Evolutionary conservation across 2,329 filamentous ascomycete genomes (phyloP), one percentile per base, ranked within the genome.

Genomic region (Colletotrichum gloeosporioides): DNA sequence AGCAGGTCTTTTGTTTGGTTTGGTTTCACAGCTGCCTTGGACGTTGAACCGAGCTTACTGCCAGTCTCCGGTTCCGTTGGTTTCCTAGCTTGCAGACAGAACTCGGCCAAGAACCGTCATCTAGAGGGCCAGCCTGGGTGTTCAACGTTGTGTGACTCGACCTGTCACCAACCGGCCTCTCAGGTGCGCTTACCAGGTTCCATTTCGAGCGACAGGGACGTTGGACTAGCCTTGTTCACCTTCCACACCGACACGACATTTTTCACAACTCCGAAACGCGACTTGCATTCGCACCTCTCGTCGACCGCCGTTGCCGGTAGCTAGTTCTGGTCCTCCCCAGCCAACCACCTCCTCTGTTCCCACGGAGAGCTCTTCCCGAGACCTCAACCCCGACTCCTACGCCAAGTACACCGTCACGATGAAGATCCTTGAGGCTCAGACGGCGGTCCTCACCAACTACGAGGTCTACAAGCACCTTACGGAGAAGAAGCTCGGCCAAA

Each of bases 401-500:
- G 32, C 44, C 72, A 69, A 71, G 57, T 69, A 63, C 44, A 16
- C 53, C 25, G 27, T 66, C 80, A 83, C 44, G 25, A 93, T 93
- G 92, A 93, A 95, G 89, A 91, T 96, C 81, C 86, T 95, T 80
- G 93, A 94, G 81, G 88, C 93, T 4, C 93, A 95, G 82, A 91
- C 91, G 34, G 93, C 93, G 7, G 89, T 93, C 57, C 87, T 96
- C 81, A 91, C 92, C 82, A 95, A 95, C 83, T 93, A 91, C 78
- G 94, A 95, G 87, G 93, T 95, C 78, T 93, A 92, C 80, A 87
- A 89, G 73, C 93, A 95, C 79, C 85, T 95, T 53, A 85, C 85
- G 8, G 89, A 92, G 63, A 90, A 92, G 80, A 88, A 88, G 68
- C 84, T 86, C 71, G 85, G 86, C 57, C 83, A 86, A 69, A 89